Evolutionary conservation across 768 basidiomycete genomes (phyloP).

Genomic region (Boletus sp.): DNA sequence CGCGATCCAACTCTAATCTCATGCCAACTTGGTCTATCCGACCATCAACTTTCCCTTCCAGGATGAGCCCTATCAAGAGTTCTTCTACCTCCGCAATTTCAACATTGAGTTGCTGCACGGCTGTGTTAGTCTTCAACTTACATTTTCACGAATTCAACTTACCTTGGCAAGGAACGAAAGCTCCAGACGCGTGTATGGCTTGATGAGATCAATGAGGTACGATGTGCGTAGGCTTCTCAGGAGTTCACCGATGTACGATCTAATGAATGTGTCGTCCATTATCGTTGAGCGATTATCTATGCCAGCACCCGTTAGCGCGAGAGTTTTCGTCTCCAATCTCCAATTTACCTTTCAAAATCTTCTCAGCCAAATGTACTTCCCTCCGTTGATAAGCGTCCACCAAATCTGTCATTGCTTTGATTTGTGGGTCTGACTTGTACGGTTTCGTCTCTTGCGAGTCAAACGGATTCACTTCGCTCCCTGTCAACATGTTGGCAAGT

Average conservation of each 20-base stretch:
- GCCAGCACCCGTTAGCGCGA: neutral
- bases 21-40: conserved; percentile 96
- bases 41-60: conserved; percentile 97
- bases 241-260: conserved; percentile 93
- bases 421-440: conserved; percentile 92
- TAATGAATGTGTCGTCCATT: conserved; percentile 94
- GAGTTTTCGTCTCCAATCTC: neutral
- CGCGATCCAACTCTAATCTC: conserved; percentile 84
- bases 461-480: conserved; percentile 98
- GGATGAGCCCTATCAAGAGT: conserved; percentile 85
- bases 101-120: conserved; percentile 87
- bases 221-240: conserved; percentile 91
- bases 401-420: conserved; percentile 96
- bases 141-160: conserved; percentile 8
- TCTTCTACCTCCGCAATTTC: conserved; percentile 89
- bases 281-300: conserved; percentile 92
- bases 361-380: conserved; percentile 97
- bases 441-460: conserved; percentile 99
- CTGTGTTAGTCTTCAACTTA: neutral
- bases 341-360: conserved; percentile 76
- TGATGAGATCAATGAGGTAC: conserved; percentile 96
- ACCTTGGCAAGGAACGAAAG: conserved; percentile 91
- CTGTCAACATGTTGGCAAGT: conserved; percentile 95
- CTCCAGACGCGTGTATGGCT: conserved; percentile 94
- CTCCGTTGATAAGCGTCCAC: conserved; percentile 96